Evolutionary conservation across 2,329 filamentous ascomycete genomes (phyloP), one percentile per base, ranked within the genome.

Genomic region (Verticillium alfalfae): DNA sequence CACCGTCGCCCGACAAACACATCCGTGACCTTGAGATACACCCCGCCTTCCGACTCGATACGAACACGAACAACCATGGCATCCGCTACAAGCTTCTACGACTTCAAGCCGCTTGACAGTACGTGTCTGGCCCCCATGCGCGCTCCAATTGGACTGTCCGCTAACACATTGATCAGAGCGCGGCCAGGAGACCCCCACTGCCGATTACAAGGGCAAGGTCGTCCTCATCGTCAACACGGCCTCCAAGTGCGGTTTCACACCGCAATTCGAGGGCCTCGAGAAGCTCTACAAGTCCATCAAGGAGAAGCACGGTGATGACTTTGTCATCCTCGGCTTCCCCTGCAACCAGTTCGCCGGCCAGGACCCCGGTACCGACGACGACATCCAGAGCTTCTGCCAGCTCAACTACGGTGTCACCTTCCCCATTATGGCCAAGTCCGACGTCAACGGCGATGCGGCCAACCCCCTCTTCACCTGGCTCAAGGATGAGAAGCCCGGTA

Each of bases 191-290:
- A 89, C 89, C 73, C 81, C 87, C 63, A 83, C 98, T 67, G 72
- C 80, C 67, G 78, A 88, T 64, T 91, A 92, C 79, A 87, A 91
- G 76, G 91, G 90, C 84, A 98, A 98, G 79, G 94, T 98, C 68
- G 87, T 98, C 70, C 89, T 99, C 64, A 84, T 97, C 71, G 93
- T 99, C 80, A 99, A 99, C 87, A 97, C 94, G 1, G 95, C 95
- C 69, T 96, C 92, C 76, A 97, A 98, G 82, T 99, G 95, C 83
- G 94, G 95, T 76, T 98, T 98, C 86, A 98, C 95, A 2, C 93
- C 93, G 13, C 95, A 99, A 79, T 97, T 95, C 78, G 88, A 86
- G 66, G 92, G 91, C 37, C 90, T 99, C 59, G 93, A 99, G 81
- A 89, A 86, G 72, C 86, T 99, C 66, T 97, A 96, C 86, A 91